These are phyloP conservation scores for Diaporthe sp. DNA, from an alignment of 2,329 filamentous ascomycete species.

Conservation along the genomic window DNA sequence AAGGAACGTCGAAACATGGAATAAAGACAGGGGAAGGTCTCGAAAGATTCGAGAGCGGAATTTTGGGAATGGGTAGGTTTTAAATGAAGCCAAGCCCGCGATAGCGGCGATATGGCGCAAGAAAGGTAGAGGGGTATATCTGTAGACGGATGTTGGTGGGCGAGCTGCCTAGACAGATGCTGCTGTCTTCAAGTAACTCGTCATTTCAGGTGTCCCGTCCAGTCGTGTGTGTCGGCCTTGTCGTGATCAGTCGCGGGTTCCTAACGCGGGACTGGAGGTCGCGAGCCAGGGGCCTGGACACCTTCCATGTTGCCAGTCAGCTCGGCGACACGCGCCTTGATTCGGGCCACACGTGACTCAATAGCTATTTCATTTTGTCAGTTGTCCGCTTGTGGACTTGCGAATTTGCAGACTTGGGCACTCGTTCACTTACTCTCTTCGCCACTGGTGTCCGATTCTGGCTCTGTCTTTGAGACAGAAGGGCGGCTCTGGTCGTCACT, in stretches of 20 bases:
- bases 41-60: slow-evolving; percentile 25
- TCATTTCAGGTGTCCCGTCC: slow-evolving; percentile 37
- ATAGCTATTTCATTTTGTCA: slow-evolving; percentile 71
- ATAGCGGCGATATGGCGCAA: not conserved
- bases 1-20: slow-evolving; percentile 22
- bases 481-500: slow-evolving; percentile 71
- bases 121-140: slow-evolving; percentile 25
- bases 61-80: slow-evolving; percentile 19
- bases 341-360: slow-evolving; percentile 94
- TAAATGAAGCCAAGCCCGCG: slow-evolving; percentile 20
- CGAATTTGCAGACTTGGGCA: too few relatives aligned
- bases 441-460: slow-evolving; percentile 77
- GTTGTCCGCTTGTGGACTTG: slow-evolving; percentile 37
- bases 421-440: slow-evolving; percentile 82
- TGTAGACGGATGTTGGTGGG: not conserved
- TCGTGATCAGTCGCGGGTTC: slow-evolving; percentile 30
- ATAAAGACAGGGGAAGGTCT: slow-evolving; percentile 24
- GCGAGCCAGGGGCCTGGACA: slow-evolving; percentile 49
- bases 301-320: slow-evolving; percentile 86
- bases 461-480: slow-evolving; percentile 20
- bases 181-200: not conserved
- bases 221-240: slow-evolving; percentile 38
- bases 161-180: not conserved
- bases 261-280: slow-evolving; percentile 49
- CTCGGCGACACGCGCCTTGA: slow-evolving; percentile 96